Base-by-base conservation (phyloP, 2,329 filamentous ascomycete species). In the Graphiopsis chlorocephala region DNA sequence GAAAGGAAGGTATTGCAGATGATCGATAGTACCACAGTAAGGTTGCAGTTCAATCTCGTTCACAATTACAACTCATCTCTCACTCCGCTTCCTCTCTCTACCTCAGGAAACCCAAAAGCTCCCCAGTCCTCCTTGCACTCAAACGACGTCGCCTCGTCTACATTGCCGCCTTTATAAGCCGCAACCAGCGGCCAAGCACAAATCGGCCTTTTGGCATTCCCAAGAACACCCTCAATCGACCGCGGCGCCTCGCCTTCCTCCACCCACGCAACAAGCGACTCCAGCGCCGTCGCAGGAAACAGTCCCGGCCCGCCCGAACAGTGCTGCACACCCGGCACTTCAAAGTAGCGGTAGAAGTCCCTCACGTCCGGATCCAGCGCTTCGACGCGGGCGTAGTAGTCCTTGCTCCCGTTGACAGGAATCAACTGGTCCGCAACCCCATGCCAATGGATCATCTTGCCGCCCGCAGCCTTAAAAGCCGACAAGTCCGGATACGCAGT, bases 181-280 rank as follows among this genome's bases (percentile, higher is more conserved):
- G 71, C 73, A 14, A 72, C 65, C 66, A 72, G 72, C 17, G 73
- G 73, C 67, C 72, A 75, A 20, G 71, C 65, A 67, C 84, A 86
- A 57, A 85, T 70, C 4, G 78, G 78, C 38, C 83, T 76, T 68
- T 79, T 79, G 47, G 79, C 79, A 47, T 78, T 66, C 0, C 85
- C 74, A 0, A 77, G 81, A 7, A 76, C 66, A 2, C 69, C 69
- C 14, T 63, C 48, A 10, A 74, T 63, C 35, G 66, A 69, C 17
- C 72, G 69, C 14, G 74, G 73, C n/a, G 66, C 70, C 47, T 59
- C 64, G 4, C 71, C 73, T 3, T 71, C 31, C 66, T 76, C 75
- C 0, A 76, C 75, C 74, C 74, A 77, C 15, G 66, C 61, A 0
- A 70, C 66, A 26, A 73, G 59, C 11, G 63, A 48, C 1, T 64